Conservation (phyloP, 208 protist species). For the Angomonas deanei region DNA sequence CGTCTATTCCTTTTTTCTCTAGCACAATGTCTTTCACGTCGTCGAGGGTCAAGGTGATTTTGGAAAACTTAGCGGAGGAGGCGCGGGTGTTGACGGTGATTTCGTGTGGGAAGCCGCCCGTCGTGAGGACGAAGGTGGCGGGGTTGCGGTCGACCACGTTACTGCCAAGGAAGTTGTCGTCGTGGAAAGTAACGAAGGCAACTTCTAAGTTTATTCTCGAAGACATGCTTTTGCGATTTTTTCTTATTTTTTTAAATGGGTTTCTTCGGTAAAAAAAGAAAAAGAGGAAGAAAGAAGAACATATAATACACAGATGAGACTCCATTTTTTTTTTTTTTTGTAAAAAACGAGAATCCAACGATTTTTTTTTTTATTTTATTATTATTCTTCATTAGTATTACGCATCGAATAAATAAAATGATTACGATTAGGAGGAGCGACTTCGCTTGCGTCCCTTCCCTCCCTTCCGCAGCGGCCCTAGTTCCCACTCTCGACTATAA, state of each 20-base stretch:
- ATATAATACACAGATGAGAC: too few species aligned
- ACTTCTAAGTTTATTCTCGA: conserved; percentile 46
- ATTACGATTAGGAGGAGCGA: background rate
- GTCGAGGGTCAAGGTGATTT: conserved; percentile 44
- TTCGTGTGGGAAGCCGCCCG: conserved; percentile 80
- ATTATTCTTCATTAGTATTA: background rate
- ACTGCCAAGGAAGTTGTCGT: conserved; percentile 44
- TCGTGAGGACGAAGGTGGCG: conserved; percentile 73
- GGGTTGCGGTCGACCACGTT: conserved; percentile 40
- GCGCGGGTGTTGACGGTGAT: conserved; percentile 60
- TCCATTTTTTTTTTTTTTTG: too few species aligned
- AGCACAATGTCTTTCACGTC: conserved; percentile 72
- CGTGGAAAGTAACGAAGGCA: conserved; percentile 68
- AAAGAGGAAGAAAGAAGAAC: too few species aligned
- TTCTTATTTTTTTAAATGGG: background rate
- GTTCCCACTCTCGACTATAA: conserved; percentile 67
- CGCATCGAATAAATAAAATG: background rate
- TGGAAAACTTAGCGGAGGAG: conserved; percentile 46
- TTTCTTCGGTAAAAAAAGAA: background rate
- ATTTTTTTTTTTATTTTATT: conserved; percentile 3
- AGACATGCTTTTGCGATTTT: background rate
- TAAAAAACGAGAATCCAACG: too few species aligned
- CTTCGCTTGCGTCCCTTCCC: background rate
- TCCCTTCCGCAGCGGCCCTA: conserved; percentile 31
- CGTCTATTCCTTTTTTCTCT: conserved; percentile 27